Evolutionary conservation across 495 filamentous ascomycete species (phyloP), one percentile per base, ranked within the genome.

Genomic region (Trypethelium eluteriae): DNA sequence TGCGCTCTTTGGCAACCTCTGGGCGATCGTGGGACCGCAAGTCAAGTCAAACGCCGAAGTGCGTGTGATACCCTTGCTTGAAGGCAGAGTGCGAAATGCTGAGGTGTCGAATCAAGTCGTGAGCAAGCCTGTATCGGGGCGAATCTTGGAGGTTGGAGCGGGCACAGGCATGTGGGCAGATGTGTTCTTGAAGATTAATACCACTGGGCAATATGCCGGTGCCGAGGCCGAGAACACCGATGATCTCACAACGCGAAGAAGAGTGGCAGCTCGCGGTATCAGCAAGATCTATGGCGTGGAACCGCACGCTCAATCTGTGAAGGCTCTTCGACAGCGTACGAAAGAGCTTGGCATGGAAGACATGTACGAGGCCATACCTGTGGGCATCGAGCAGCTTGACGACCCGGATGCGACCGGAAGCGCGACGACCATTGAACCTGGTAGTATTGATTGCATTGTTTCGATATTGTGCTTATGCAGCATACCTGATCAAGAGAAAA

Each of bases 381-480:
- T 83, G 5, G 85, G 87, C 4, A 83, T 86, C 16, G 82, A 87
- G 66, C 80, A 85, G 25, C 64, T 81, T 2, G 79, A 77, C 10
- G 73, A 79, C n/a, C 56, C 75, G 16, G 78, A 80, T 3, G 78
- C 76, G 3, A 46, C 41, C 41, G 41, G 41, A 46, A 46, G 41
- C 41, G 41, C 41, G 41, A 46, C 41, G 41, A 46, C 41, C 14
- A 76, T 90, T 2, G 66, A 75, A 47, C 74, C 70, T n/a, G 84
- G 74, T 0, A 78, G 81, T 34, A 83, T 90, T 38, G 89, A 93
- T 70, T 86, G 84, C 46, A 84, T 92, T 46, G 79, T 91, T 57
- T 84, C 84, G 14, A 78, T 90, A 56, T 82, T 88, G 10, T 90
- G 89, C 61, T 78, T 93, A 3, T 93, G 89, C 76, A 86, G 84